Percentiles rank a stretch among this genome's conserved stretches.
phyloP scores from a whole-genome alignment of 257 asterid genomes.

The Dorcoceras hygrometricum region DNA sequence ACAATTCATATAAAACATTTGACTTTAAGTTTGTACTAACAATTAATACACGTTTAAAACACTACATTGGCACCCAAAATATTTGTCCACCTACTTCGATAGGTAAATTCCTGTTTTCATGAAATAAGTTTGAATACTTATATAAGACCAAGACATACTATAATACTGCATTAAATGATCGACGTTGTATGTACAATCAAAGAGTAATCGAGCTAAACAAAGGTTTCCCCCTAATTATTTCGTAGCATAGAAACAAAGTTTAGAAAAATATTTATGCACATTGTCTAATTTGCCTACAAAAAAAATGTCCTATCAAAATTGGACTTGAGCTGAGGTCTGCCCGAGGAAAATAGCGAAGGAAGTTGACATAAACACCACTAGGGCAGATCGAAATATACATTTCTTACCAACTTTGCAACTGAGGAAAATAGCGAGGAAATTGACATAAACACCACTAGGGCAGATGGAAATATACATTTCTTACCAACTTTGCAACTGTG shows the following conservation, averaged over 20 bases:
- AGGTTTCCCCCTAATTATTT: background rate
- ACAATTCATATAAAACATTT: no score
- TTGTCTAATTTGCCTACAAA: constrained; percentile 16
- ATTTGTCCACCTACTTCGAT: no score
- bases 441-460: constrained; percentile 5
- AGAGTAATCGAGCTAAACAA: background rate
- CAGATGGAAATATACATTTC: constrained; percentile 16
- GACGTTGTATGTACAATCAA: no score
- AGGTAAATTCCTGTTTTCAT: no score
- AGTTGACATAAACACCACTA: constrained; percentile 5
- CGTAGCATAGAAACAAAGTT: constrained; percentile 4
- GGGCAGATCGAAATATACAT: constrained; percentile 2
- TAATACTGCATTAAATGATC: no score
- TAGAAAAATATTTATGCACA: constrained; percentile 6
- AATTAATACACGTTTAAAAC: no score
- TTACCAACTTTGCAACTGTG: constrained; percentile 92
- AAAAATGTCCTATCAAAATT: constrained; percentile 43
- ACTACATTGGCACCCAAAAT: no score
- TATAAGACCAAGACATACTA: no score
- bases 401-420: constrained; percentile 74
- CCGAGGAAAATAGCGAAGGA: constrained; percentile 20
- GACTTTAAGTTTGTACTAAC: no score
- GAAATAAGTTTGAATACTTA: no score
- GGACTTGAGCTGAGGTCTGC: constrained; percentile 27
- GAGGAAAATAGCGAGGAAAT: constrained; percentile 18